Evolutionary conservation across 306 rosid genomes (phyloP), one percentile per base, ranked within the genome.

Genomic region (Quercus robur): DNA sequence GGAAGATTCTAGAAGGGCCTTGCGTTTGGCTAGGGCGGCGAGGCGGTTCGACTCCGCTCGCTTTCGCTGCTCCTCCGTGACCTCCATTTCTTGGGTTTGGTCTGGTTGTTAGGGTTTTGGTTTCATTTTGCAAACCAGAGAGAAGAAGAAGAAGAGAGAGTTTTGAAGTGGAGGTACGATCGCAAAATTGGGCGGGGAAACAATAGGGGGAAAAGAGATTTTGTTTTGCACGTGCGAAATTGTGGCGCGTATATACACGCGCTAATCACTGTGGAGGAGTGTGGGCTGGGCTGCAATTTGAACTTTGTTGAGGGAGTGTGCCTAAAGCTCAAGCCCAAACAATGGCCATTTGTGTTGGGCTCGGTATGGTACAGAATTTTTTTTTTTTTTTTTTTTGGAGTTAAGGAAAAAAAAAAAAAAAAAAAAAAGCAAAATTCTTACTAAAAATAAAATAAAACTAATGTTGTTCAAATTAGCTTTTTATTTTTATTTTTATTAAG

Each of bases 11-110:
- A 79, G 25, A 69, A 89, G 76, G 1, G 89, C 91, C 75, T 90
- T 90, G 67, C 97, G 97, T 81, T 90, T 94, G 7, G 90, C 95
- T 55, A 94, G 30, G 71, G 97, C 99, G 0, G 95, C 97, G 20
- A 80, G 63, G 10, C 95, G 95, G 75, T 94, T 94, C 21, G 94
- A 88, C 81, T 94, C 94, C 6, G 87, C 88, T 83, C 87, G 93
- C 57, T 83, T 85, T 54, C 83, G 77, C 66, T 94, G 94, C 73
- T 94, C 91, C 68, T 93, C 97, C 0, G 98, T 93, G 62, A 94
- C 79, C 21, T 80, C 90, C 98, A 88, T 88, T 6, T 44, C 6
- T 41, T 41, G 46, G 46, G 0, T 38, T 38, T 41, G 44, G 44
- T 6, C 7, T 38, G 44, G 44, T 38, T 38, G 6, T 19, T 35